Evolutionary conservation across 2,329 filamentous ascomycete genomes (phyloP), one percentile per base, ranked within the genome.

Genomic region (Paracamarosporium sp.): DNA sequence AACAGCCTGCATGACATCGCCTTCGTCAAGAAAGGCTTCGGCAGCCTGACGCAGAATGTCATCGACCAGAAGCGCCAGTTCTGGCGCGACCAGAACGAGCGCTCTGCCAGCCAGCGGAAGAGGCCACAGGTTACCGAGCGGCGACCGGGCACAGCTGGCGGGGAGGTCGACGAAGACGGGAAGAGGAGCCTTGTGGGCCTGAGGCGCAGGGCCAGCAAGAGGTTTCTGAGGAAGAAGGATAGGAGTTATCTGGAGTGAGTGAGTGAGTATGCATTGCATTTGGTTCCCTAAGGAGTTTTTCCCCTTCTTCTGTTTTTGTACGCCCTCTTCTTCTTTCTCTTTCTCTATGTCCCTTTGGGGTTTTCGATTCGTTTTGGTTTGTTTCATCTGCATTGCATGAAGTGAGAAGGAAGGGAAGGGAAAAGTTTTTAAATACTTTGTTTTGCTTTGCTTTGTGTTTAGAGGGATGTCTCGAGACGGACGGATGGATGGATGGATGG

Each of bases 1-100:
- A 97, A 96, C 67, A 80, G 81, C 2, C 80, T 98, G 13, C 86
- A 97, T 80, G 92, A 96, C 63, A 85, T 91, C 8, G 96, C 91
- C 63, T 93, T 95, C 74, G 88, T 88, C 64, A 87, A 91, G 40
- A 86, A 93, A 69, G 91, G 91, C 5, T 93, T 94, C 65, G 90
- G 88, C 6, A 89, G 93, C 68, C 81, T 97, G 17, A 93, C 88
- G 68, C 92, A 97, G 74, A 89, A 90, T 15, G 86, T 87, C 4
- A 91, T 97, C 57, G 93, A 97, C 65, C 85, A 88, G 65, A 85
- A 90, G 60, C 82, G 94, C 46, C 50, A 66, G 35, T 76, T 74
- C 56, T 76, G 73, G 73, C 64, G 66, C 2, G 70, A 73, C 24
- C 69, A 76, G 53, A 72, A 65, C 55, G 70, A 68, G 63, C 65